Evolutionary conservation across 1,284 basidiomycete genomes (phyloP), one percentile per base, ranked within the genome.

Genomic region (Apiotrichum laibachii): DNA sequence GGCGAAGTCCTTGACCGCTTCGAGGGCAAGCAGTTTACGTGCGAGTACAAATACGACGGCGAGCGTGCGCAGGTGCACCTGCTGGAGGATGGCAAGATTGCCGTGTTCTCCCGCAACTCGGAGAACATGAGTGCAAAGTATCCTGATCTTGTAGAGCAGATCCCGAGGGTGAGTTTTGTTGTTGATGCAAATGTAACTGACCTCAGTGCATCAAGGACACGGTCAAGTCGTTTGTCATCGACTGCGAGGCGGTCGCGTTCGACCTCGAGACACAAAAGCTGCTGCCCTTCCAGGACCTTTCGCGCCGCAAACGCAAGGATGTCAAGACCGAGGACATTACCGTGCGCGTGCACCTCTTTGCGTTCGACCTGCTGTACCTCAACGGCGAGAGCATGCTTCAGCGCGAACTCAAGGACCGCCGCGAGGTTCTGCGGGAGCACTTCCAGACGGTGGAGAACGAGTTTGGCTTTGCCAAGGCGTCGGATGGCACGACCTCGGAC

Each of bases 61-160:
- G 96, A 99, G 78, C 87, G 96, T 55, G 96, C 96, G 15, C 93
- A 97, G 81, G 88, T 94, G 4, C 93, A 97, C 76, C 86, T 83
- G 72, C 80, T 92, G 47, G 85, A 86, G 49, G 84, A 91, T 70
- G 92, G 91, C 2, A 84, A 82, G 10, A 85, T 99, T 37, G 84
- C 85, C 15, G 88, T 99, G 42, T 99, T 98, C 79, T 95, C 91
- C 76, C 83, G 96, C 53, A 99, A 99, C 78, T 96, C 92, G 39
- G 96, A 99, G 77, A 92, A 99, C 73, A 99, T 99, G 96, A 94
- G 90, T 75, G 93, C 93, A 73, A 99, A 99, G 75, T 99, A 99
- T 79, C 96, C 95, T 0, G 96, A 99, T 80, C 81, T 99, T 16
- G 86, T 98, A 18, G 90, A 92, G 67, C 93, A 98, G 72, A 82